These are phyloP conservation scores for Grifola frondosa DNA, from an alignment of 1,284 basidiomycete genomes.

Conservation along the genomic window DNA sequence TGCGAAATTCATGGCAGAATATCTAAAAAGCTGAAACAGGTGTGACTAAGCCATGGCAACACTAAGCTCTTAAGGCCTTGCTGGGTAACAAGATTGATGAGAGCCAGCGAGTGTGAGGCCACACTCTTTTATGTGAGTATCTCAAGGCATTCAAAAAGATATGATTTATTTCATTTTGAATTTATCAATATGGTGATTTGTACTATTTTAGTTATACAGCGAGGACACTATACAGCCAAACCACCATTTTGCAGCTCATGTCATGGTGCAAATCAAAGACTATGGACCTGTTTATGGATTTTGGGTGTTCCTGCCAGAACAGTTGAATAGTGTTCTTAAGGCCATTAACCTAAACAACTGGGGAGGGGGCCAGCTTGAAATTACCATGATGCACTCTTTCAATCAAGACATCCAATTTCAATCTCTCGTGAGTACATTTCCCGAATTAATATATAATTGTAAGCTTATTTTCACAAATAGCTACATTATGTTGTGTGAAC, in stretches of 20 bases:
- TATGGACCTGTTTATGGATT: conserved; percentile 31
- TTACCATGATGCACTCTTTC: conserved; percentile 30
- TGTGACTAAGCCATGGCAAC: no score
- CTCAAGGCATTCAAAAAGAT: conserved; percentile 3
- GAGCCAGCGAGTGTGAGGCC: conserved; percentile 1
- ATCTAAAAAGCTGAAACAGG: no score
- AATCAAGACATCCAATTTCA: conserved; percentile 2
- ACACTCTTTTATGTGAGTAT: conserved; percentile 2
- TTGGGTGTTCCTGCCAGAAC: conserved; percentile 31
- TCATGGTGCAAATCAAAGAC: conserved; percentile 23
- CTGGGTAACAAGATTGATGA: no score
- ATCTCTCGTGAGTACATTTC: conserved; percentile 6
- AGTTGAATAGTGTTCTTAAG: conserved; percentile 31
- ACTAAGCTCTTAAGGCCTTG: no score
- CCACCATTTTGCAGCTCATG: conserved; percentile 29
- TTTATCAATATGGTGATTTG: no score
- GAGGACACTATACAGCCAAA: conserved; percentile 26
- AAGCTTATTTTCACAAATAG: no score
- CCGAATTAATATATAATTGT: no score
- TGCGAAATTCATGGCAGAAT: no score
- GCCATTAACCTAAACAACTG: conserved; percentile 28
- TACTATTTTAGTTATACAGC: conserved; percentile 24
- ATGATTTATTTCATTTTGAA: no score
- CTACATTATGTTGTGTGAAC: no score
- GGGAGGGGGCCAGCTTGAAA: conserved; percentile 28